Percentiles rank a stretch among this genome's conserved stretches.
Conservation (phyloP, 495 filamentous ascomycete species). For the Penicillium arizonense region DNA sequence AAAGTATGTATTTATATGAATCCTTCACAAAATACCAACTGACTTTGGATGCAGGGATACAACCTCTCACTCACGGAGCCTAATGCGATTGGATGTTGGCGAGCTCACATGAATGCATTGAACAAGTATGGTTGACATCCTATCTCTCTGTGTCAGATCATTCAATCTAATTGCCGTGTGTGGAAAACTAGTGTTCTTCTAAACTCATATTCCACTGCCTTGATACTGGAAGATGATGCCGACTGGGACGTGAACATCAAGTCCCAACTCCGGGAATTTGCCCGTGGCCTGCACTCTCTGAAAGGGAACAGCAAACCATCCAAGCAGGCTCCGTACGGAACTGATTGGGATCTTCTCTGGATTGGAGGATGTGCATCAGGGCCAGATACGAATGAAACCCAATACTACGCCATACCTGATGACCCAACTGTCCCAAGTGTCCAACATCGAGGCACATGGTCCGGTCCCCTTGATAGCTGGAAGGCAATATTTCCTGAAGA, state of each 20-base stretch:
- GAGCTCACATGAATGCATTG: conserved; percentile 38
- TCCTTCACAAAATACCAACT: not conserved
- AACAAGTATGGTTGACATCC: conserved; percentile 14
- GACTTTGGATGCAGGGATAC: conserved; percentile 6
- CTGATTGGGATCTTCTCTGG: conserved; percentile 59
- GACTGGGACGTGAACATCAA: conserved; percentile 57
- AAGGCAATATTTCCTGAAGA: conserved; percentile 17
- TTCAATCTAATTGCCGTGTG: not conserved
- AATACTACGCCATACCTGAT: conserved; percentile 30
- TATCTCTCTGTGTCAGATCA: not conserved
- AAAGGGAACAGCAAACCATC: conserved; percentile 31
- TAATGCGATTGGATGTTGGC: conserved; percentile 31
- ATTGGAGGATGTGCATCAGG: conserved; percentile 49
- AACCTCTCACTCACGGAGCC: conserved; percentile 4
- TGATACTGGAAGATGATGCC: conserved; percentile 57
- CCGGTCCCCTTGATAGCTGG: conserved; percentile 19
- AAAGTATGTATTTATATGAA: conserved; percentile 6
- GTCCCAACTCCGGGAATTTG: conserved; percentile 50
- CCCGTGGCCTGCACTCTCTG: conserved; percentile 26
- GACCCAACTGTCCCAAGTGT: conserved; percentile 25
- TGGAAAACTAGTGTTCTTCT: conserved; percentile 32
- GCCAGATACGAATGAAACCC: conserved; percentile 18
- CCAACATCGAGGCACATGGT: conserved; percentile 15
- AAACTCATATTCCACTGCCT: conserved; percentile 43
- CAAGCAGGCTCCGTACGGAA: conserved; percentile 48